These are phyloP conservation scores for Davidsoniella australis DNA, from an alignment of 2,329 filamentous ascomycete genomes.

Conservation along the genomic window DNA sequence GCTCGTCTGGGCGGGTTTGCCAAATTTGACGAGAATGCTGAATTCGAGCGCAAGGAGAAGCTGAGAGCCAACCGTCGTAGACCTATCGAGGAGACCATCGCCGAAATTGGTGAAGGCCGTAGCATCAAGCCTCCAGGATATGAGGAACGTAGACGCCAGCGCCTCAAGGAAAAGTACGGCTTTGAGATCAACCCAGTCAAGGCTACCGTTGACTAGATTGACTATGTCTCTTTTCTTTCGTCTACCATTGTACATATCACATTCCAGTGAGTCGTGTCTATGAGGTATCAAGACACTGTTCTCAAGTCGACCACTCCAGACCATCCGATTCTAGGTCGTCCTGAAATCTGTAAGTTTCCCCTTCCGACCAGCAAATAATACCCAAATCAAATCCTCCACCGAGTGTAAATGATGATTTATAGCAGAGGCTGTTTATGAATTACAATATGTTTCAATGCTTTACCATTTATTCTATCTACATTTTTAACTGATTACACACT, in stretches of 20 bases:
- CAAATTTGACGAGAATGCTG: slow-evolving; percentile 38
- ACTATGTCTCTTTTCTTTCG: slow-evolving; percentile 19
- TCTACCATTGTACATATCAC: background rate
- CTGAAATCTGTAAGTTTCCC: background rate
- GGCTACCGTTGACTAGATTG: slow-evolving; percentile 26
- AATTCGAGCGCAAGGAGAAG: slow-evolving; percentile 60
- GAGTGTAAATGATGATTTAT: slow-evolving; percentile 23
- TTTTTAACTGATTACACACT: slow-evolving; percentile 11
- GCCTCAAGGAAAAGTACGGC: slow-evolving; percentile 74
- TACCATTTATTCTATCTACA: slow-evolving; percentile 13
- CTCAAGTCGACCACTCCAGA: no score
- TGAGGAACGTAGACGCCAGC: slow-evolving; percentile 63
- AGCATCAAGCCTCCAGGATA: slow-evolving; percentile 70
- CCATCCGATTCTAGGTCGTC: no score
- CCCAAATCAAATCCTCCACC: background rate
- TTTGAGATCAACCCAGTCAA: slow-evolving; percentile 60
- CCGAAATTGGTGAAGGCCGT: slow-evolving; percentile 71
- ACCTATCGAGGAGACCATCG: slow-evolving; percentile 63
- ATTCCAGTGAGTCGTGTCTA: background rate
- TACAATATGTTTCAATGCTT: slow-evolving; percentile 12
- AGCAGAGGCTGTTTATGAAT: slow-evolving; percentile 33
- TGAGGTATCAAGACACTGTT: no score
- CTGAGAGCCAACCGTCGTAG: slow-evolving; percentile 57
- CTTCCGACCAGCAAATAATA: slow-evolving; percentile 8
- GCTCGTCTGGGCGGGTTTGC: slow-evolving; percentile 24